Evolutionary conservation across 1,139 yeast species (phyloP), one percentile per base, ranked within the genome.

Genomic region (Schizosaccharomyces versatilis): DNA sequence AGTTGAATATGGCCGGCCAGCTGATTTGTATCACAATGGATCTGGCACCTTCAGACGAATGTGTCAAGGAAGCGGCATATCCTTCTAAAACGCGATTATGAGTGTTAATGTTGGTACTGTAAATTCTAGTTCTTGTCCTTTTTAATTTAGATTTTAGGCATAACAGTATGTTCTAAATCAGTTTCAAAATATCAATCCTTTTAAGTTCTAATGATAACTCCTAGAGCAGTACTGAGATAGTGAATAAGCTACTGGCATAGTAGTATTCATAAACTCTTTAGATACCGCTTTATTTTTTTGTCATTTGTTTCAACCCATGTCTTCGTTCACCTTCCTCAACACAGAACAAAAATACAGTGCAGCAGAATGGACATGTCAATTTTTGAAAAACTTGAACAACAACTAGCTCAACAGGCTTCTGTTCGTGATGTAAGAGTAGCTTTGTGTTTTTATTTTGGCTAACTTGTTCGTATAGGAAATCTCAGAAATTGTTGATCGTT

Each of bases 1-100:
- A 8, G 73, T 72, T 41, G 94, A 84, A 66, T 83, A 79, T 66
- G 94, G 79, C 58, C 63, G 64, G 3, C 74, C 74, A 1, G 40
- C 54, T 41, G 60, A 61, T 0, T 67, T 80, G 59, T 81, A 68
- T 62, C 61, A 62, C 14, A 59, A 66, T n/a, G 63, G 67, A 24
- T 68, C 66, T 36, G 73, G 83, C 40, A 67, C 72, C 15, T 78
- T 81, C 68, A 70, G 74, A 59, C 72, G 73, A 55, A 78, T 81
- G 84, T 81, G 86, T 64, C 71, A 68, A 15, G 72, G 75, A 59
- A 73, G 81, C 3, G 73, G 73, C 54, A 77, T 80, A 53, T 64
- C 67, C 0, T 64, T 61, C 41, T 67, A 61, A 1, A 78, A 75
- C 57, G 52, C 15, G 3, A 2, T 41, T 2, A 44, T n/a, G n/a